A percentile compares a stretch with the other conserved stretches of the same genome.
Conservation (phyloP, 352 stramenopile species). For the Phytopythium montanum region DNA sequence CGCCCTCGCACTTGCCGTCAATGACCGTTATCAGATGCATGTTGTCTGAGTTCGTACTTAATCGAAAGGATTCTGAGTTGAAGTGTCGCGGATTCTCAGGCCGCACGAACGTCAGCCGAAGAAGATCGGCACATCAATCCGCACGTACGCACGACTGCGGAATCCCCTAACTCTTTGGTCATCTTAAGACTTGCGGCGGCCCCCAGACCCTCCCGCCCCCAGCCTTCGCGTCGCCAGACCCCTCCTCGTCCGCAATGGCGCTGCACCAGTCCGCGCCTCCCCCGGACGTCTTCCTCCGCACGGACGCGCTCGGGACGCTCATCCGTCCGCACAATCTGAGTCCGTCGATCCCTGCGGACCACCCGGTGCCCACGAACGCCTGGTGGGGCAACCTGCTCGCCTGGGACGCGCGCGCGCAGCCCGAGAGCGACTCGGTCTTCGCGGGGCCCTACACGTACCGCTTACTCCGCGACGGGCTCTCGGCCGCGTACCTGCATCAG, state of each 20-base stretch:
- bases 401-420: slow-evolving; percentile 29
- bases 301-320: slow-evolving; percentile 45
- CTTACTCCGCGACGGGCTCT: slow-evolving; percentile 41
- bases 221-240: too few species aligned
- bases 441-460: slow-evolving; percentile 69
- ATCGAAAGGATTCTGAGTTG: too few species aligned
- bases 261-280: slow-evolving; percentile 21
- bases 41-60: too few species aligned
- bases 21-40: too few species aligned
- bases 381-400: slow-evolving; percentile 86
- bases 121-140: too few species aligned
- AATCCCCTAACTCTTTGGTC: too few species aligned
- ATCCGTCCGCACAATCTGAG: slow-evolving; percentile 27
- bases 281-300: slow-evolving; percentile 36
- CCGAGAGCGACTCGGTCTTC: slow-evolving; percentile 73
- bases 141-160: too few species aligned
- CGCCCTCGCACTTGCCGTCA: too few species aligned
- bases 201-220: too few species aligned
- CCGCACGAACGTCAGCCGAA: too few species aligned
- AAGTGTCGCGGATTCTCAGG: too few species aligned
- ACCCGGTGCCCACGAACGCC: slow-evolving; percentile 69
- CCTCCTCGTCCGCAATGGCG: slow-evolving; percentile 12
- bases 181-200: too few species aligned
- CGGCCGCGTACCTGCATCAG: slow-evolving; percentile 67
- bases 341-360: slow-evolving; percentile 12